Evolutionary conservation across 2,329 filamentous ascomycete species (phyloP).

Genomic region (Bipolaris cookei): DNA sequence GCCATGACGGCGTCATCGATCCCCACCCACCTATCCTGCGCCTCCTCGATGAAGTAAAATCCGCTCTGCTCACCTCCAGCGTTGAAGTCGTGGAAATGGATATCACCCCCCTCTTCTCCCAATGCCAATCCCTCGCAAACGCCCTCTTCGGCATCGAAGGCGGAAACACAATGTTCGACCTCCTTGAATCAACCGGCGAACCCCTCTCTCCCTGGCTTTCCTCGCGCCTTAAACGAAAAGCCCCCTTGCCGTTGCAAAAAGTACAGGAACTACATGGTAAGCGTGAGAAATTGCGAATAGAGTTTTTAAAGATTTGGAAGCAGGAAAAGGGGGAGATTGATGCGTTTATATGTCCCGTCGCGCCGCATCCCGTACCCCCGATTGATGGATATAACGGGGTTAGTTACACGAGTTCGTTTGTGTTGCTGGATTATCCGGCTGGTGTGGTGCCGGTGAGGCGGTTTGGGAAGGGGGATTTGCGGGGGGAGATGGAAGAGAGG

Average conservation of each 20-base stretch:
- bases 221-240: constrained; percentile 57
- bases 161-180: constrained; percentile 61
- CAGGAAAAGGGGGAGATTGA: constrained; percentile 57
- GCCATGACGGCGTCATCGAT: constrained; percentile 57
- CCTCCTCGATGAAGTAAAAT: constrained; percentile 55
- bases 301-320: constrained; percentile 65
- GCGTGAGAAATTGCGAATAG: constrained; percentile 59
- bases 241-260: constrained; percentile 56
- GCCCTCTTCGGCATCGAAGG: constrained; percentile 66
- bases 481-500: constrained; percentile 52
- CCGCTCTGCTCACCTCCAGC: constrained; percentile 43
- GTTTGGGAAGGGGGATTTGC: constrained; percentile 58
- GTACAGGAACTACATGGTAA: constrained; percentile 61
- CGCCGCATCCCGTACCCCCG: constrained; percentile 67
- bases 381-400: constrained; percentile 68
- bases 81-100: constrained; percentile 66
- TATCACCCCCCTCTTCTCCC: constrained; percentile 58
- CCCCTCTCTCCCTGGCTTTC: constrained; percentile 67
- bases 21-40: constrained; percentile 60
- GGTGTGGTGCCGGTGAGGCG: constrained; percentile 62
- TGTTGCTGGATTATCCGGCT: constrained; percentile 67
- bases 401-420: constrained; percentile 67
- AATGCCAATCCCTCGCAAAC: constrained; percentile 64
- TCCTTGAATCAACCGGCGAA: constrained; percentile 62
- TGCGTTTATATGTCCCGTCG: constrained; percentile 68